Evolutionary conservation across 2,329 filamentous ascomycete species (phyloP).

Genomic region (Pleoardoris graminearum): DNA sequence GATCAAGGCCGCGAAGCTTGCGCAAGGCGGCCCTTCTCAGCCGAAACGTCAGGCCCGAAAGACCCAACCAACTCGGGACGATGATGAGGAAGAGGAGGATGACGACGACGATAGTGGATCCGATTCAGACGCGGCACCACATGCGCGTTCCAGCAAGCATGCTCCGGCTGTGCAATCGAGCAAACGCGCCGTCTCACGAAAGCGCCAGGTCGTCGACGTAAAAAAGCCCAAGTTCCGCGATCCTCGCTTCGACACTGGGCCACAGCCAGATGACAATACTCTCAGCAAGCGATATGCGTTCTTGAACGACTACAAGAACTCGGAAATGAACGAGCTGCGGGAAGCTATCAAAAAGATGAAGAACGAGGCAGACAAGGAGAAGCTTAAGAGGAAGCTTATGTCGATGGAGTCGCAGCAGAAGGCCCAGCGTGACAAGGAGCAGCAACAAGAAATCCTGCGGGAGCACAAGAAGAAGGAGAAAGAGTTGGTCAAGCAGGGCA

Average conservation of each 20-base stretch:
- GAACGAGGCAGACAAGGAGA: slow-evolving; percentile 66
- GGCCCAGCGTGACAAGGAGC: slow-evolving; percentile 69
- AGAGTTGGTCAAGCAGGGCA: slow-evolving; percentile 81
- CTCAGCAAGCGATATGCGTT: slow-evolving; percentile 80
- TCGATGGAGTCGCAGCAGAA: slow-evolving; percentile 80
- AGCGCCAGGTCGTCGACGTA: slow-evolving; percentile 69
- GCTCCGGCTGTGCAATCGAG: slow-evolving; percentile 82
- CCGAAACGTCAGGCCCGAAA: slow-evolving; percentile 23
- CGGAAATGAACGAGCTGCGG: slow-evolving; percentile 78
- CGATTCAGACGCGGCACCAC: slow-evolving; percentile 40
- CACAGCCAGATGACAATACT: slow-evolving; percentile 59
- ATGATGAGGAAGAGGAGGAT: slow-evolving; percentile 31
- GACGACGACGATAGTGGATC: slow-evolving; percentile 38
- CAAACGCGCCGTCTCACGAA: slow-evolving; percentile 80
- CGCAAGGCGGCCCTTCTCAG: slow-evolving; percentile 22
- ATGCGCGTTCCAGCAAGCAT: slow-evolving; percentile 74
- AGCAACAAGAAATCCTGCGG: slow-evolving; percentile 68
- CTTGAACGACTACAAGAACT: slow-evolving; percentile 79
- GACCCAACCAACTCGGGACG: slow-evolving; percentile 1
- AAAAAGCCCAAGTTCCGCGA: slow-evolving; percentile 69
- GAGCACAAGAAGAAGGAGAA: slow-evolving; percentile 83
- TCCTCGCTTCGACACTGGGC: slow-evolving; percentile 79
- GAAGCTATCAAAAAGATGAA: slow-evolving; percentile 68
- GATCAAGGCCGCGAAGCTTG: slow-evolving; percentile 48
- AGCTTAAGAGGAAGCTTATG: slow-evolving; percentile 71